phyloP scores from a whole-genome alignment of 257 asterid genomes.

The Plantago ovata region DNA sequence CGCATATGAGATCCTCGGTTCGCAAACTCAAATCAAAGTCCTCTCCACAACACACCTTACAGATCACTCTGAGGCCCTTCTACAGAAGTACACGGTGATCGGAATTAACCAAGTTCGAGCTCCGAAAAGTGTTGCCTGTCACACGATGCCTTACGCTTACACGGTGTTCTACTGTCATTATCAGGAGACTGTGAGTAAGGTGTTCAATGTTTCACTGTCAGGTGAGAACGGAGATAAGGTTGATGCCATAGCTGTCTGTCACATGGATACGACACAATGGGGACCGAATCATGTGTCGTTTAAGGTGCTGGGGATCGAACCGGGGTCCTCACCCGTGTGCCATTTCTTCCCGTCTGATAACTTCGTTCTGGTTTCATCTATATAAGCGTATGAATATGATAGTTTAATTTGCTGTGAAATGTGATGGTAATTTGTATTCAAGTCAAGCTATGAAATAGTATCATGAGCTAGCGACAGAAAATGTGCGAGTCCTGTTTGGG shows the following conservation, averaged over 20 bases:
- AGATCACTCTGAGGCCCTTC: conserved; percentile 13
- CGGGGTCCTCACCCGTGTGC: conserved; percentile 63
- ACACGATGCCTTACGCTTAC: conserved; percentile 70
- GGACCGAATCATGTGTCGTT: conserved; percentile 54
- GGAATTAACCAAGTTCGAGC: conserved; percentile 31
- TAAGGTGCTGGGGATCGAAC: conserved; percentile 48
- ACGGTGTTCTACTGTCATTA: conserved; percentile 65
- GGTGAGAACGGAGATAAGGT: conserved; percentile 52
- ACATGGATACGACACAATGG: conserved; percentile 84
- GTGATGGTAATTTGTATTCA: no score
- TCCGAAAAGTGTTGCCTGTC: conserved; percentile 58
- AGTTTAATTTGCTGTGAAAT: no score
- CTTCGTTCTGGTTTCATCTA: conserved; percentile 45
- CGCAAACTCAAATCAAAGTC: conserved; percentile 22
- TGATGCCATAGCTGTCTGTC: conserved; percentile 78
- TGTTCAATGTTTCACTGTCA: conserved; percentile 39
- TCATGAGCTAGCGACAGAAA: no score
- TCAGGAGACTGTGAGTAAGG: conserved; percentile 47
- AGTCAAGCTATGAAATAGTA: no score
- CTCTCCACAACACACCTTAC: conserved; percentile 45
- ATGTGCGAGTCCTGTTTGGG: no score
- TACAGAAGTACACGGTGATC: conserved; percentile 44
- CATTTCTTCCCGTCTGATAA: conserved; percentile 88
- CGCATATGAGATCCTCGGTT: conserved; percentile 35
- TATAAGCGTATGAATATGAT: conserved; percentile 4